phyloP scores from a whole-genome alignment of 1,284 basidiomycete genomes.

The Butyriboletus appendiculatus region DNA sequence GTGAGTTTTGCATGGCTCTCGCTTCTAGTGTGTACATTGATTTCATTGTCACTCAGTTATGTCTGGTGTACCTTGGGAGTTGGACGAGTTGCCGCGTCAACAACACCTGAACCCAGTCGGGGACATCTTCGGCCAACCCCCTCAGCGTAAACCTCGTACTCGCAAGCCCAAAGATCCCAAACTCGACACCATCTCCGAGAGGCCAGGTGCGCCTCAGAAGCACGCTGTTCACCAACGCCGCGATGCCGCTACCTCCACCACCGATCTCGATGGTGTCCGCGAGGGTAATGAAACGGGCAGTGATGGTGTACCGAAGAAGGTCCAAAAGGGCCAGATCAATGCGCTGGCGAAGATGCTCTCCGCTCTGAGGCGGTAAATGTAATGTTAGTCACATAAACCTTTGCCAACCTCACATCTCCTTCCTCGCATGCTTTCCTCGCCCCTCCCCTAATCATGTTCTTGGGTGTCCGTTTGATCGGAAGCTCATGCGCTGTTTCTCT shows the following conservation, averaged over 20 bases:
- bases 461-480: conserved; percentile 13
- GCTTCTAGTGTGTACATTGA: conserved; percentile 2
- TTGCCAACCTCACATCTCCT: background rate
- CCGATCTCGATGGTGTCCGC: conserved; percentile 50
- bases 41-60: conserved; percentile 50
- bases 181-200: conserved; percentile 75
- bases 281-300: conserved; percentile 33
- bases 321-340: conserved; percentile 83
- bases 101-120: conserved; percentile 59
- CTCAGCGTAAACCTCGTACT: conserved; percentile 61
- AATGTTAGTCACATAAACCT: conserved; percentile 29
- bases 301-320: conserved; percentile 65
- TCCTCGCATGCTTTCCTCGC: background rate
- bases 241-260: conserved; percentile 69
- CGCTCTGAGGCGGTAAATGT: conserved; percentile 62
- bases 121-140: conserved; percentile 61
- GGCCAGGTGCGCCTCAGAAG: conserved; percentile 40
- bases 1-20: conserved; percentile 46
- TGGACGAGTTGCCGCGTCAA: conserved; percentile 64
- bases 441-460: background rate
- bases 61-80: conserved; percentile 72
- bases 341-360: conserved; percentile 83
- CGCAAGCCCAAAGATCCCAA: conserved; percentile 63
- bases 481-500: conserved; percentile 23
- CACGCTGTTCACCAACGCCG: conserved; percentile 34